Percentiles rank a stretch among this genome's conserved stretches.
Conservation (phyloP, 441 rosid species). For the Pelargonium cotyledonis region DNA sequence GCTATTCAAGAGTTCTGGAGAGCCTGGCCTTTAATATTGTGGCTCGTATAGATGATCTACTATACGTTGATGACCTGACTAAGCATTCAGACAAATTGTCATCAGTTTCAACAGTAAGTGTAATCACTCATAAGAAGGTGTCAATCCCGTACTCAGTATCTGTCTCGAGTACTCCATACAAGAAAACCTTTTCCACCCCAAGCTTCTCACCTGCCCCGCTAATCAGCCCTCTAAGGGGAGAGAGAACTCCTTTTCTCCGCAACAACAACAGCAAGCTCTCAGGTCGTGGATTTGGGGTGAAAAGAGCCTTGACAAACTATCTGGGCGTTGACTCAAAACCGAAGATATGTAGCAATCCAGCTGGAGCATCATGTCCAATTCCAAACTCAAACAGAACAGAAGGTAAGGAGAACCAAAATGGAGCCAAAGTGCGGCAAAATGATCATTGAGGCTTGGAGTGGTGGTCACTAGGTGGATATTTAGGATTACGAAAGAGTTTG, state of each 20-base stretch:
- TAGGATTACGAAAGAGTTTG: too few relatives aligned
- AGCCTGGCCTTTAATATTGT: slow-evolving; percentile 87
- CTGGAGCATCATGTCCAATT: neutral
- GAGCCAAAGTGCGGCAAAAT: too few relatives aligned
- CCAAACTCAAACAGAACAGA: neutral
- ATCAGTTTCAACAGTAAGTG: slow-evolving; percentile 40
- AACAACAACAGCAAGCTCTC: slow-evolving; percentile 38
- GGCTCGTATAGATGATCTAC: slow-evolving; percentile 86
- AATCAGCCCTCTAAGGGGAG: slow-evolving; percentile 46
- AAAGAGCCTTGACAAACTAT: slow-evolving; percentile 66
- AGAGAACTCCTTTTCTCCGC: slow-evolving; percentile 36
- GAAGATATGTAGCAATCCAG: neutral
- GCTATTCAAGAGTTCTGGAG: slow-evolving; percentile 93
- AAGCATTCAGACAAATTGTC: slow-evolving; percentile 25
- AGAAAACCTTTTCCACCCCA: slow-evolving; percentile 57
- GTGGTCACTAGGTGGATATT: too few relatives aligned
- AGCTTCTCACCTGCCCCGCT: slow-evolving; percentile 54
- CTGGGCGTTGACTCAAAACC: slow-evolving; percentile 40
- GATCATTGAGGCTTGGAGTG: too few relatives aligned
- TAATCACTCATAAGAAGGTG: slow-evolving; percentile 39
- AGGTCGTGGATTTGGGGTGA: slow-evolving; percentile 56
- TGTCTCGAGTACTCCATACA: slow-evolving; percentile 46
- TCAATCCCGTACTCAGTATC: slow-evolving; percentile 45
- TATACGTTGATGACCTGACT: slow-evolving; percentile 77
- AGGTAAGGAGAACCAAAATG: neutral